These are phyloP conservation scores for Mycosarcoma maydis DNA, from an alignment of 1,284 basidiomycete genomes.

Conservation along the genomic window DNA sequence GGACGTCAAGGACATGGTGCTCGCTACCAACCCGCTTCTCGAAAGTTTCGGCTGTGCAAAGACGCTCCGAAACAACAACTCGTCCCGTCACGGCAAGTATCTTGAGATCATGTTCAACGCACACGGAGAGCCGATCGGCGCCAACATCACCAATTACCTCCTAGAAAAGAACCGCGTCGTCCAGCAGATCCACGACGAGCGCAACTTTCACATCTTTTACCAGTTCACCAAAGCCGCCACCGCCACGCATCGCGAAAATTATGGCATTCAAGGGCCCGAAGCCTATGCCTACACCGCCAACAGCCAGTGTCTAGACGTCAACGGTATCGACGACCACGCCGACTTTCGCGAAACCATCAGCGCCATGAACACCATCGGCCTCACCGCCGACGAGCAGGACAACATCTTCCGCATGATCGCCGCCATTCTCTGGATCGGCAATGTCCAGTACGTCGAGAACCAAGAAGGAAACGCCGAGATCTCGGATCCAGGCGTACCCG, in stretches of 20 bases:
- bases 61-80: slow-evolving; percentile 98
- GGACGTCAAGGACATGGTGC: slow-evolving; percentile 99
- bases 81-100: slow-evolving; percentile 98
- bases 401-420: slow-evolving; percentile 95
- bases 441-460: slow-evolving; percentile 78
- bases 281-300: slow-evolving; percentile 92
- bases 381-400: slow-evolving; percentile 83
- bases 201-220: slow-evolving; percentile 99
- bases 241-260: slow-evolving; percentile 86
- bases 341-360: slow-evolving; percentile 91
- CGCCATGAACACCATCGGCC: slow-evolving; percentile 93
- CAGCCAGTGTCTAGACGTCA: slow-evolving; percentile 90
- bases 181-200: slow-evolving; percentile 93
- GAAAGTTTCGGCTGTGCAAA: slow-evolving; percentile 99
- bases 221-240: slow-evolving; percentile 97
- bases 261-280: slow-evolving; percentile 96
- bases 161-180: slow-evolving; percentile 96
- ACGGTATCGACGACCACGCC: slow-evolving; percentile 86
- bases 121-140: slow-evolving; percentile 91
- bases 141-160: slow-evolving; percentile 98
- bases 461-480: slow-evolving; percentile 89
- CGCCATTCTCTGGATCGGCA: slow-evolving; percentile 93
- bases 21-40: slow-evolving; percentile 95
- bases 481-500: slow-evolving; percentile 85
- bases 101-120: slow-evolving; percentile 98